Percentiles rank a stretch among this genome's conserved stretches.
These are phyloP conservation scores for Solanum corneliomulleri DNA, from an alignment of 257 asterid species.

Conservation along the genomic window DNA sequence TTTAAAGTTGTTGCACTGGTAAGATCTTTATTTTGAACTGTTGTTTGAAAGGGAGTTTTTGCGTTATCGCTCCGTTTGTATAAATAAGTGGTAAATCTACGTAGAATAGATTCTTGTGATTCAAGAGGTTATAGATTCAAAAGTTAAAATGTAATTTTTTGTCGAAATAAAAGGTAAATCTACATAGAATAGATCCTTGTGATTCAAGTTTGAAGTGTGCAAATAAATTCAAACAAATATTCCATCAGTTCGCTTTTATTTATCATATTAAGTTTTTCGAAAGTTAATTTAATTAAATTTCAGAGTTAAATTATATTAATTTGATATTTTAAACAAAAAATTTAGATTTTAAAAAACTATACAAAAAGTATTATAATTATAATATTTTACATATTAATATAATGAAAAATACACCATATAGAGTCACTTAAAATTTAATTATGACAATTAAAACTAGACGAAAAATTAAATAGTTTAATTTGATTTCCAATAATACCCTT, in stretches of 20 bases:
- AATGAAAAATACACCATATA: too few relatives aligned
- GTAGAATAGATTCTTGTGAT: background rate
- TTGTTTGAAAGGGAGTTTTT: background rate
- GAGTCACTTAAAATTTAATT: too few relatives aligned
- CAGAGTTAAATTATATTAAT: background rate
- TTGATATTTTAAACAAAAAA: too few relatives aligned
- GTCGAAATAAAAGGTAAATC: background rate
- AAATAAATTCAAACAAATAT: background rate
- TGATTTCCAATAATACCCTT: background rate
- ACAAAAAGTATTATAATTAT: too few relatives aligned
- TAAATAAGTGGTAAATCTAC: background rate
- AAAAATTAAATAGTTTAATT: background rate
- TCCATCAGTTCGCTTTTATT: background rate
- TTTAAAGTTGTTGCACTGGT: background rate
- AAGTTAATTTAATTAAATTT: too few relatives aligned
- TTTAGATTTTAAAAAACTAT: too few relatives aligned
- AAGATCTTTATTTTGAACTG: background rate
- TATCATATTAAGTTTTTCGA: rapidly evolving
- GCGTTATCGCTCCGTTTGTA: background rate
- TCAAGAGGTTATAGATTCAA: background rate
- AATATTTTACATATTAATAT: too few relatives aligned
- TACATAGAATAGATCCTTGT: background rate
- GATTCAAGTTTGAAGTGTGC: background rate
- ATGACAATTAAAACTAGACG: too few relatives aligned
- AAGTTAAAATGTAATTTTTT: background rate